Percentiles rank a stretch among this genome's conserved stretches.
Conservation (phyloP, 768 basidiomycete species). For the Auriscalpium microsporum region DNA sequence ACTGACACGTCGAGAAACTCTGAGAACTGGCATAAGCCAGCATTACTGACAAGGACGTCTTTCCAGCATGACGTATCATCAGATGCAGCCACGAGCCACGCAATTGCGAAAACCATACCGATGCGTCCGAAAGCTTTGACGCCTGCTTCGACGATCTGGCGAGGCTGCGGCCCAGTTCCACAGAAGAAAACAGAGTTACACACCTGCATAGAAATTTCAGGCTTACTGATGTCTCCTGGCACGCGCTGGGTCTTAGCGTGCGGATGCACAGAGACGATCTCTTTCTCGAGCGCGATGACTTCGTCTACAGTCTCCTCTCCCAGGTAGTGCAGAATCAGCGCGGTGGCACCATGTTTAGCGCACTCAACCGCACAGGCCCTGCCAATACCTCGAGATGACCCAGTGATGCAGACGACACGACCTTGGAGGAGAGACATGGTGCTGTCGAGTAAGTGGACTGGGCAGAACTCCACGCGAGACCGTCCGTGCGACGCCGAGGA, state of each 20-base stretch:
- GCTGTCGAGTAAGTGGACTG: no score
- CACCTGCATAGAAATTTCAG: slow-evolving; percentile 48
- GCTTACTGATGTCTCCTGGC: slow-evolving; percentile 57
- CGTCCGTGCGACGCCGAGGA: no score
- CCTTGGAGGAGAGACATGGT: slow-evolving; percentile 32
- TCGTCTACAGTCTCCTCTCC: slow-evolving; percentile 51
- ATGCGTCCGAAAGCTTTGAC: slow-evolving; percentile 56
- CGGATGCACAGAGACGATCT: slow-evolving; percentile 35
- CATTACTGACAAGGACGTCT: slow-evolving; percentile 48
- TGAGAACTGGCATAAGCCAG: slow-evolving; percentile 70
- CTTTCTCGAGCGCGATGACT: slow-evolving; percentile 34
- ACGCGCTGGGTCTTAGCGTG: slow-evolving; percentile 37
- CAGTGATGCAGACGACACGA: slow-evolving; percentile 66
- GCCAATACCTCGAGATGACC: slow-evolving; percentile 68
- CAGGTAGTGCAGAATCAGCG: slow-evolving; percentile 59
- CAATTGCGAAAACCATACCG: slow-evolving; percentile 28
- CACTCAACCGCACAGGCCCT: slow-evolving; percentile 59
- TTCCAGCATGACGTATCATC: background rate
- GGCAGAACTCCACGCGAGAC: no score
- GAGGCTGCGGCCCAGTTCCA: background rate
- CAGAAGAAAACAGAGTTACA: no score
- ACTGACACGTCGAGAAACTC: slow-evolving; percentile 65
- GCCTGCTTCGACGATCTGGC: slow-evolving; percentile 53
- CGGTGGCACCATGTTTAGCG: slow-evolving; percentile 54
- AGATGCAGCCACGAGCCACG: background rate